phyloP scores from a whole-genome alignment of 345 rosid genomes.

The Eucalyptus microcorys region DNA sequence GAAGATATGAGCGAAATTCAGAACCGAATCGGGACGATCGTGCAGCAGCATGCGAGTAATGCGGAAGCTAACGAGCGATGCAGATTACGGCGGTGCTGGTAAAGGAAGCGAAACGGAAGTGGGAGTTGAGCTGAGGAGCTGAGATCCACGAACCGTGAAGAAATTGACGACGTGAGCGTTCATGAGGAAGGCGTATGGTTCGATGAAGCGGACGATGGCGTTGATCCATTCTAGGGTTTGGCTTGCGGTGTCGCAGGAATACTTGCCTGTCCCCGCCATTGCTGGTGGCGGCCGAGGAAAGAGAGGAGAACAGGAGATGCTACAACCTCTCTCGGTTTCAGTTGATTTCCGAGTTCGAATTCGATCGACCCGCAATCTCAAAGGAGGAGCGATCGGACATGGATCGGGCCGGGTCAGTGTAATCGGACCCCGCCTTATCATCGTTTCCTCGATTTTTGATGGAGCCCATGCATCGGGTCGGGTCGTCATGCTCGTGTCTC shows the following conservation, averaged over 20 bases:
- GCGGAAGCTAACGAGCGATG: neutral
- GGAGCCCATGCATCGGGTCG: neutral
- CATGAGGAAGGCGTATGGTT: slow-evolving; percentile 38
- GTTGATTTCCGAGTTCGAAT: neutral
- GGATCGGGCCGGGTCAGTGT: neutral
- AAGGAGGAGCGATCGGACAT: neutral
- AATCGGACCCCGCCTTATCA: neutral
- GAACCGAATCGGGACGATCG: neutral
- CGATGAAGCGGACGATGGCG: slow-evolving; percentile 47
- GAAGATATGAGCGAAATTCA: neutral
- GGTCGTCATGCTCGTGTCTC: neutral
- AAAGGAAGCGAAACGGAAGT: neutral
- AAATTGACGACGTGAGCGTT: slow-evolving; percentile 79
- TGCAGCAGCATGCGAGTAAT: neutral
- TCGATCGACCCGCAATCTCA: neutral
- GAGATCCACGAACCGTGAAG: slow-evolving; percentile 26
- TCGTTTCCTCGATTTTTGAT: neutral
- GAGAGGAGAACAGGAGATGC: slow-evolving; percentile 31
- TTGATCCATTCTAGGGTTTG: slow-evolving; percentile 68
- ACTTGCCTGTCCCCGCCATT: slow-evolving; percentile 2
- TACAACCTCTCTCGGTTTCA: neutral
- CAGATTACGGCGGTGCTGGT: neutral
- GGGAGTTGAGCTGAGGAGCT: neutral
- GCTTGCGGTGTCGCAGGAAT: slow-evolving; percentile 49
- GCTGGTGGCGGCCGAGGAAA: neutral